Base-by-base conservation (phyloP, 805 yeast genomes). In the Suhomyces sp. region DNA sequence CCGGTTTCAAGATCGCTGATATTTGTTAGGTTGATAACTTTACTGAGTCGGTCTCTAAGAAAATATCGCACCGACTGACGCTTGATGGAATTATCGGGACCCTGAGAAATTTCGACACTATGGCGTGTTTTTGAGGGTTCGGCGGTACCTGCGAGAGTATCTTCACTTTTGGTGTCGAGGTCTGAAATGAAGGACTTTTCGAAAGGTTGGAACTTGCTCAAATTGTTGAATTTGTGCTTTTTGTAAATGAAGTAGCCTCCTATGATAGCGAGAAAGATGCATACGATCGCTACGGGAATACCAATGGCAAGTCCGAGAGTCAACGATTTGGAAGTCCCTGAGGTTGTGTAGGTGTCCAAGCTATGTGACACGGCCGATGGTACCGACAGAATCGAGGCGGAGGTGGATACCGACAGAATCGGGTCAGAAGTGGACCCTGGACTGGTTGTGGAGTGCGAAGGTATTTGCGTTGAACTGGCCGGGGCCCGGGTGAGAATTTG, bases 281-380 rank as follows among this genome's bases (percentile, higher is more conserved):
- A 52, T 2, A 63, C 53, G 13, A 55, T 57, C 1, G 62, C 64
- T 4, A 60, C 54, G 15, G 68, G 68, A 41, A 64, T 60, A 4
- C 65, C 67, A 6, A 64, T 56, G 25, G 67, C 63, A 44, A 64
- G 54, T 9, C 66, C 66, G 13, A 62, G 44, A 2, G 56, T 57
- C 24, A 49, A 44, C 6, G 60, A 54, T 7, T 49, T 50, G 15
- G 48, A 39, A 3, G 47, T 19, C 20, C 35, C 46, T 2, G 50
- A 40, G 19, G 48, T 48, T 9, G 47, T 29, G 24, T 22, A 20
- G 29, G 44, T 17, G 12, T 37, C 41, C 22, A 37, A 37, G 3
- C 41, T 19, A 9, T 17, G 41, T 1, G 41, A 37, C 13, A 37
- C 22, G 9, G 41, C 41, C 6, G 41, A 19, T 9, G 41, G 21